Conservation (phyloP, 140 eudicot species). For the Bidens hawaiensis region DNA sequence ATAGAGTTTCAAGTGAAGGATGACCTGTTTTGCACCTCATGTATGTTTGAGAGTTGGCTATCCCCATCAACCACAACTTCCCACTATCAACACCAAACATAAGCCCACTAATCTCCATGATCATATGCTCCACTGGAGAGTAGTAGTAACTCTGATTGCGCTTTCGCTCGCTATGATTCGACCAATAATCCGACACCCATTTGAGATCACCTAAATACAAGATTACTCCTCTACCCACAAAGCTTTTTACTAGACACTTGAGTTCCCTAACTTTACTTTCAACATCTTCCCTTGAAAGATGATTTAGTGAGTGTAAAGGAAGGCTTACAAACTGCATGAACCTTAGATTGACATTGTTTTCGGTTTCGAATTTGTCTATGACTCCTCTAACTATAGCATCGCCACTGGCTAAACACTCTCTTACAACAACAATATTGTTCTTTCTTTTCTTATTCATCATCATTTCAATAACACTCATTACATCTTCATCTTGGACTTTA, state of each 20-base stretch:
- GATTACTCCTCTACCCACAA: slow-evolving; percentile 64
- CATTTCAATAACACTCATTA: slow-evolving; percentile 50
- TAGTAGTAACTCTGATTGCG: slow-evolving; percentile 34
- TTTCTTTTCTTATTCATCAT: slow-evolving; percentile 66
- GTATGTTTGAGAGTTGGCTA: slow-evolving; percentile 63
- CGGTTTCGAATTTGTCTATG: slow-evolving; percentile 62
- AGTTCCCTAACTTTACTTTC: slow-evolving; percentile 65
- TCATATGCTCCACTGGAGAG: slow-evolving; percentile 74
- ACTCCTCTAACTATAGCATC: slow-evolving; percentile 66
- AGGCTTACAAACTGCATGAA: slow-evolving; percentile 74
- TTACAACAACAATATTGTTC: slow-evolving; percentile 56
- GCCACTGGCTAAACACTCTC: slow-evolving; percentile 54
- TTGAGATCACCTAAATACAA: slow-evolving; percentile 77
- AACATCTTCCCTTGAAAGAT: slow-evolving; percentile 60
- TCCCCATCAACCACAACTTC: slow-evolving; percentile 76
- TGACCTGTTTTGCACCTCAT: slow-evolving; percentile 65
- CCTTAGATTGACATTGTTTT: slow-evolving; percentile 43
- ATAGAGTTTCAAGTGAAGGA: slow-evolving; percentile 74
- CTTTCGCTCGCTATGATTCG: slow-evolving; percentile 44
- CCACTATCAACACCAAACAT: slow-evolving; percentile 53
- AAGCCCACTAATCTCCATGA: slow-evolving; percentile 73
- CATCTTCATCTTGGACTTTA: slow-evolving; percentile 49
- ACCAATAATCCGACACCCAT: slow-evolving; percentile 90
- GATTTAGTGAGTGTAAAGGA: slow-evolving; percentile 51
- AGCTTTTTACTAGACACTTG: slow-evolving; percentile 61